phyloP scores from a whole-genome alignment of 495 filamentous ascomycete genomes.

The Extremus antarcticus region DNA sequence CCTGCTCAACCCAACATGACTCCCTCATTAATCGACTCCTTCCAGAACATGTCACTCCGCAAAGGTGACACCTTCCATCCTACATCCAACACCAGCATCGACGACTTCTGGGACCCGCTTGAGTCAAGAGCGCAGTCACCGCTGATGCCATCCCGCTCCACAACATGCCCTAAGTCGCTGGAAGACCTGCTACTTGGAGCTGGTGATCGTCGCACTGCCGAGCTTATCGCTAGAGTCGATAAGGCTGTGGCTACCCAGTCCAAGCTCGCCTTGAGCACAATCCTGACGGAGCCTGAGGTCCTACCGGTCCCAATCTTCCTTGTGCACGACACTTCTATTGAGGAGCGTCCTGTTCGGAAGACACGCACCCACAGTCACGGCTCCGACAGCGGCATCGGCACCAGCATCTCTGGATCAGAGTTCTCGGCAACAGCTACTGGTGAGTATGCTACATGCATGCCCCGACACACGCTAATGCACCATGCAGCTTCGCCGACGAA shows the following conservation, averaged over 20 bases:
- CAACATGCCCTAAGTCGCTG: slow-evolving; percentile 48
- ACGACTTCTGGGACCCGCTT: slow-evolving; percentile 22
- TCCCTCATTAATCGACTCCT: slow-evolving; percentile 18
- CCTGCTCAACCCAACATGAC: slow-evolving; percentile 19
- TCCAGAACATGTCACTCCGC: slow-evolving; percentile 36
- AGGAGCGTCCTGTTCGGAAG: slow-evolving; percentile 3
- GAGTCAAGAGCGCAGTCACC: slow-evolving; percentile 18
- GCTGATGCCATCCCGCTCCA: slow-evolving; percentile 47
- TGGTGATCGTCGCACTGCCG: slow-evolving; percentile 22
- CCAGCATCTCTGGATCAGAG: slow-evolving; percentile 39
- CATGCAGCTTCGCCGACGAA: slow-evolving; percentile 24
- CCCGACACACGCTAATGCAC: slow-evolving; percentile 18
- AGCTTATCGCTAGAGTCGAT: slow-evolving; percentile 28
- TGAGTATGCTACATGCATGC: slow-evolving; percentile 2
- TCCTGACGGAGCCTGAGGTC: slow-evolving; percentile 31
- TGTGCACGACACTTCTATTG: slow-evolving; percentile 23
- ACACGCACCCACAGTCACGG: slow-evolving; percentile 43
- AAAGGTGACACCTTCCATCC: slow-evolving; percentile 57
- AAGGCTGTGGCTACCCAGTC: slow-evolving; percentile 24
- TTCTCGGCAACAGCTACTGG: slow-evolving; percentile 19
- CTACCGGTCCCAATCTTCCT: slow-evolving; percentile 29
- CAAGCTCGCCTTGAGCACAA: slow-evolving; percentile 12
- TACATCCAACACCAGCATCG: slow-evolving; percentile 36
- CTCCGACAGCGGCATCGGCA: slow-evolving; percentile 54
- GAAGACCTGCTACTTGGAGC: slow-evolving; percentile 28